Conservation (phyloP, 2,329 filamentous ascomycete genomes). For the Aureobasidium sp. region DNA sequence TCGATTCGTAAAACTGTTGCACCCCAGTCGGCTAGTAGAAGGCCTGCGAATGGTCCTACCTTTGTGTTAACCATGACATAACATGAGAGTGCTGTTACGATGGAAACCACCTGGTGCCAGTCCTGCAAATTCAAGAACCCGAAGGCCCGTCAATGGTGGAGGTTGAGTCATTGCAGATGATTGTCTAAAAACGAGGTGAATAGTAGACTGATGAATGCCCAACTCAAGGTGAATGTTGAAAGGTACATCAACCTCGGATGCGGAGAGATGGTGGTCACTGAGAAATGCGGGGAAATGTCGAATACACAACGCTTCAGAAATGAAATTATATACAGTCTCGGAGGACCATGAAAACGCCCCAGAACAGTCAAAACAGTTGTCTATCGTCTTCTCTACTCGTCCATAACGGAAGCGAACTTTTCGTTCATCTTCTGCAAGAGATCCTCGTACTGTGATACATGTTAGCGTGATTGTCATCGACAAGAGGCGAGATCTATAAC, state of each 20-base stretch:
- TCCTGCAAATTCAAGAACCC: constrained; percentile 61
- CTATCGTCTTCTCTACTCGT: constrained; percentile 59
- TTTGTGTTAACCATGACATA: too few relatives aligned
- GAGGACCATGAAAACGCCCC: constrained; percentile 9
- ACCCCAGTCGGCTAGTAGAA: constrained; percentile 84
- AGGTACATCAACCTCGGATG: neutral
- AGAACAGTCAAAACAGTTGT: constrained; percentile 3
- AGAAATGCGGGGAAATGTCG: constrained; percentile 12
- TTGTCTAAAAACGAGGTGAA: neutral
- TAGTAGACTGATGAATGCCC: neutral
- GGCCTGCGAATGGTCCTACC: constrained; percentile 84
- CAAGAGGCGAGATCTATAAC: constrained; percentile 22
- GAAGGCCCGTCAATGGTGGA: constrained; percentile 50
- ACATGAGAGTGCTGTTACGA: too few relatives aligned
- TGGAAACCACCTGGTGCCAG: constrained; percentile 51
- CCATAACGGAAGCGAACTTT: constrained; percentile 92
- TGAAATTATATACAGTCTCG: constrained; percentile 13
- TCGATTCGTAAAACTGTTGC: constrained; percentile 84
- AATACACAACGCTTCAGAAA: constrained; percentile 8
- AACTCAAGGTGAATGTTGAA: neutral
- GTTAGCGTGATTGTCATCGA: constrained; percentile 34
- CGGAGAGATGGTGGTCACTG: neutral
- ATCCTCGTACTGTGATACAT: constrained; percentile 68
- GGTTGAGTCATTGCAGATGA: constrained; percentile 16
- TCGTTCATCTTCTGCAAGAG: constrained; percentile 89